Percentiles rank a stretch among this genome's conserved stretches.
Conservation (phyloP, 2,329 filamentous ascomycete genomes). For the Calonectria honghensis region DNA sequence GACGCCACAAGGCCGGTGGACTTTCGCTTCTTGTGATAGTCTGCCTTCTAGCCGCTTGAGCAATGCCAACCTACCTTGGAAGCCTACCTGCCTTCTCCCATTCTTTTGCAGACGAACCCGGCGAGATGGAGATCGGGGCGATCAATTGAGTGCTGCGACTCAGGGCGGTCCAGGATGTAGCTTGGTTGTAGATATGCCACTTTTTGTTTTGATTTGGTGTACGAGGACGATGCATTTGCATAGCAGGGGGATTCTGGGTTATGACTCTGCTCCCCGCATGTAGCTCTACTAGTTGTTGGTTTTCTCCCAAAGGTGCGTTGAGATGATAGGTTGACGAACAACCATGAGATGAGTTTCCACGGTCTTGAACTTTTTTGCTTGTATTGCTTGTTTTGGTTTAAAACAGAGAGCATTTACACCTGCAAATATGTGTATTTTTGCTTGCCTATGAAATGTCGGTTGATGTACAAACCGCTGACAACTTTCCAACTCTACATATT, state of each 20-base stretch:
- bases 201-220: slow-evolving; percentile 53
- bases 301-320: slow-evolving; percentile 4
- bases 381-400: not conserved
- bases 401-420: not conserved
- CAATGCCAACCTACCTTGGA: slow-evolving; percentile 9
- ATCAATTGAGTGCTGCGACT: slow-evolving; percentile 18
- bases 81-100: slow-evolving; percentile 4
- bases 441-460: not conserved
- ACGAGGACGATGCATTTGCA: slow-evolving; percentile 52
- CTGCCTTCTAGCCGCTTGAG: slow-evolving; percentile 32
- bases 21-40: slow-evolving; percentile 36
- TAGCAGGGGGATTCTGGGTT: slow-evolving; percentile 50
- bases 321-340: slow-evolving; percentile 17
- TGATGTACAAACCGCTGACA: not conserved
- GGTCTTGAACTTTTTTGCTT: slow-evolving; percentile 29
- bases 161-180: slow-evolving; percentile 41
- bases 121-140: slow-evolving; percentile 24
- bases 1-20: slow-evolving; percentile 32
- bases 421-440: not conserved
- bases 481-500: not conserved
- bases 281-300: slow-evolving; percentile 49
- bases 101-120: slow-evolving; percentile 11
- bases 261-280: slow-evolving; percentile 45
- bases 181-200: slow-evolving; percentile 52
- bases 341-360: slow-evolving; percentile 10